These are phyloP conservation scores for Pilatotrama ljubarskyi DNA, from an alignment of 768 basidiomycete genomes.

Conservation along the genomic window DNA sequence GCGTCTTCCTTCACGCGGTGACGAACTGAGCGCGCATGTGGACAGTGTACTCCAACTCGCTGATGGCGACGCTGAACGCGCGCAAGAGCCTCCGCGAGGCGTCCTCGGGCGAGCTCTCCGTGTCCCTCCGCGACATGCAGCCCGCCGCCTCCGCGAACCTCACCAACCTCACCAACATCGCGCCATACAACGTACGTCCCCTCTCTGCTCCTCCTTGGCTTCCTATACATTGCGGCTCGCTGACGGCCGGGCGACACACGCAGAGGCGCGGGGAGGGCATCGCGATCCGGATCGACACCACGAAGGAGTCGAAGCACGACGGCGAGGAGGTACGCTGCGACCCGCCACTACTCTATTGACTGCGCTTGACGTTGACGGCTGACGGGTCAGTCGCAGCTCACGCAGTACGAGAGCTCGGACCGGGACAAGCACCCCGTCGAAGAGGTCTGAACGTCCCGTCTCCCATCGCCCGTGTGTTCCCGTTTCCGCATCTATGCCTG, in stretches of 20 bases:
- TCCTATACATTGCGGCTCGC: not conserved
- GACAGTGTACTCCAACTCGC: conserved; percentile 55
- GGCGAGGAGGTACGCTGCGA: not conserved
- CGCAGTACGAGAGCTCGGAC: conserved; percentile 12
- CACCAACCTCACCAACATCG: conserved; percentile 26
- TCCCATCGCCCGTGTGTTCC: not conserved
- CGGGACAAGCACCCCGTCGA: conserved; percentile 16
- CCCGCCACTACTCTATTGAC: not conserved
- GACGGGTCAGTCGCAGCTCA: not conserved
- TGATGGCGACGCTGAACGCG: conserved; percentile 55
- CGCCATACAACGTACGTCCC: conserved; percentile 34
- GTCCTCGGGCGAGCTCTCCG: conserved; percentile 11
- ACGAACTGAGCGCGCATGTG: not conserved
- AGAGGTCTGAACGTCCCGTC: not conserved
- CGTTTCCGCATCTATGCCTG: not conserved
- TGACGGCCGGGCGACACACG: not conserved
- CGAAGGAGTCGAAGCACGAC: conserved; percentile 50
- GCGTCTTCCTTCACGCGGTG: not conserved
- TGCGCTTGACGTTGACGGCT: not conserved
- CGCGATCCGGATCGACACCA: conserved; percentile 67
- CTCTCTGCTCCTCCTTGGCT: not conserved
- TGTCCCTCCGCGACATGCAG: conserved; percentile 20
- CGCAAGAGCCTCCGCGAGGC: conserved; percentile 24
- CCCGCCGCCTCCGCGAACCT: conserved; percentile 6
- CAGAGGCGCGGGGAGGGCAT: conserved; percentile 32